Conservation (phyloP, 1,139 yeast genomes). For the Magnusiomyces sp. region DNA sequence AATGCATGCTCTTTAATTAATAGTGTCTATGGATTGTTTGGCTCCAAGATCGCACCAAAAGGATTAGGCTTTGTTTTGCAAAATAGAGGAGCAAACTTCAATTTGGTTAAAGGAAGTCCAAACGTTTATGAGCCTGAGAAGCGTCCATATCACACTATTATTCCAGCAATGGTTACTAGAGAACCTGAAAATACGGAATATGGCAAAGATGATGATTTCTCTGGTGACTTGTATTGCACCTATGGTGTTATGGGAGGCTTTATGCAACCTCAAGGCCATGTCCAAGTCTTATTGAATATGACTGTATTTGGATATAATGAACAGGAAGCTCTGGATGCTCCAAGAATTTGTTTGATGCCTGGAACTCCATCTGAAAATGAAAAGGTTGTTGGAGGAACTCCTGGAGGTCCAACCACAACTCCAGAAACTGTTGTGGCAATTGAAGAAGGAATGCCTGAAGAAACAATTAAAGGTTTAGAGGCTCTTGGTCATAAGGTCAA, state of each 20-base stretch:
- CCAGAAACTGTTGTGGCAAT: slow-evolving; percentile 48
- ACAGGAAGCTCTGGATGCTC: slow-evolving; percentile 69
- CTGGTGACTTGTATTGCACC: slow-evolving; percentile 49
- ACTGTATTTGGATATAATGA: slow-evolving; percentile 56
- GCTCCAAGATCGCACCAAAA: slow-evolving; percentile 62
- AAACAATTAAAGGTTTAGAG: slow-evolving; percentile 39
- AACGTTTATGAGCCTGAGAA: slow-evolving; percentile 63
- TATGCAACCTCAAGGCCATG: slow-evolving; percentile 82
- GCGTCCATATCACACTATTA: slow-evolving; percentile 77
- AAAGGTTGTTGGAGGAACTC: slow-evolving; percentile 54
- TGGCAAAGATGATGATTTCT: not conserved
- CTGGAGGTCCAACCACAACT: slow-evolving; percentile 60
- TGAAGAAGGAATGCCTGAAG: slow-evolving; percentile 53
- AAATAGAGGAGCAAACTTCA: slow-evolving; percentile 71
- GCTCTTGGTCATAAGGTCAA: slow-evolving; percentile 52
- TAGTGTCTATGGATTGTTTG: slow-evolving; percentile 65
- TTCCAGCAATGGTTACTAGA: slow-evolving; percentile 66
- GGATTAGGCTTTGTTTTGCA: slow-evolving; percentile 66
- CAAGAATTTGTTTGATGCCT: slow-evolving; percentile 58
- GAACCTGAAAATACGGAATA: slow-evolving; percentile 20
- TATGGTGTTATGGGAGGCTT: slow-evolving; percentile 87
- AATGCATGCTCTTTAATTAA: slow-evolving; percentile 79
- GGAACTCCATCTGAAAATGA: no score
- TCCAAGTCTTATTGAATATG: slow-evolving; percentile 66
- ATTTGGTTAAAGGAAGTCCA: slow-evolving; percentile 46